phyloP scores from a whole-genome alignment of 257 asterid genomes.

The Gardenia jasminoides region DNA sequence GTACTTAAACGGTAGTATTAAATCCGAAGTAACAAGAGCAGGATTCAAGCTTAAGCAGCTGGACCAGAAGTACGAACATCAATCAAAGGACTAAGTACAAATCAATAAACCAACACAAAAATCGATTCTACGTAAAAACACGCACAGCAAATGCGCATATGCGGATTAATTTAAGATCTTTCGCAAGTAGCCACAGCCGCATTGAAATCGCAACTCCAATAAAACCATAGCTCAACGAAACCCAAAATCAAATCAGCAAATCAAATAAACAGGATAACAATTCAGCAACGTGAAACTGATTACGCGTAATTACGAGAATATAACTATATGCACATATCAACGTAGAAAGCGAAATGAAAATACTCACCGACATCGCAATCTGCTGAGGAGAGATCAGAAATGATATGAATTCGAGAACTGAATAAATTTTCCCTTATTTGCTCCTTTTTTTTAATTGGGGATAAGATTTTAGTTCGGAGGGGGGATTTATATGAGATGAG shows the following conservation, averaged over 20 bases:
- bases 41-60: not conserved
- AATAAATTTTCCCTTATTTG: not conserved
- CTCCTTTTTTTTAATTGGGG: not conserved
- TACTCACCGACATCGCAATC: constrained; percentile 57
- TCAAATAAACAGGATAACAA: not conserved
- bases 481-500: constrained; percentile 11
- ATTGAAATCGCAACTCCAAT: not conserved
- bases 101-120: not conserved
- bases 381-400: constrained; percentile 9
- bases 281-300: not conserved
- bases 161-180: not conserved
- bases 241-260: not conserved
- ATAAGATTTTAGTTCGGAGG: not conserved
- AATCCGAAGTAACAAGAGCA: not conserved
- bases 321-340: not conserved
- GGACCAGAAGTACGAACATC: not conserved
- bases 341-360: not conserved
- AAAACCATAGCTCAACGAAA: not conserved
- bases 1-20: not conserved
- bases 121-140: not conserved
- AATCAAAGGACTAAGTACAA: not conserved
- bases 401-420: not conserved
- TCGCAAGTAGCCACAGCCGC: not conserved
- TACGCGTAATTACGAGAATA: not conserved
- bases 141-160: not conserved